These are phyloP conservation scores for Lipomyces starkeyi DNA, from an alignment of 805 yeast genomes.

Conservation along the genomic window DNA sequence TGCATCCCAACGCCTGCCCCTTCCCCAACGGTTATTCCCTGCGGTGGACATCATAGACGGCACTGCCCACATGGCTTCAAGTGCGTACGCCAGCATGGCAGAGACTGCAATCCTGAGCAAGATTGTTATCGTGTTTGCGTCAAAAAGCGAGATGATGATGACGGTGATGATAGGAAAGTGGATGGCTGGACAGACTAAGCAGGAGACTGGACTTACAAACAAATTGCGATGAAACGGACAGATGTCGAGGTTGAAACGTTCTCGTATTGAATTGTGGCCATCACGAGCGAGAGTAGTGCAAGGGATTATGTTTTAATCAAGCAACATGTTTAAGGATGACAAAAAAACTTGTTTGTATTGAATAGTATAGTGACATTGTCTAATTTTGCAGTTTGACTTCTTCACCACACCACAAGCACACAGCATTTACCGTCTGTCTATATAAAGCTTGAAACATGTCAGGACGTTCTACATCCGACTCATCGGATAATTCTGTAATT, in stretches of 20 bases:
- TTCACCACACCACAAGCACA: too few species aligned
- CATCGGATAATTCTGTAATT: too few species aligned
- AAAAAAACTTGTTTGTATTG: not conserved
- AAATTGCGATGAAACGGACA: not conserved
- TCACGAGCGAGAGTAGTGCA: too few species aligned
- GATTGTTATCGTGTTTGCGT: too few species aligned
- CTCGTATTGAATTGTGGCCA: not conserved
- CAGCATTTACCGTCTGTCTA: too few species aligned
- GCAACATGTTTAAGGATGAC: constrained; percentile 1
- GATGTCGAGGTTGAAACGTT: not conserved
- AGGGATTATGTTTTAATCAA: not conserved
- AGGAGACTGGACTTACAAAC: not conserved
- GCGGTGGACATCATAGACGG: too few species aligned
- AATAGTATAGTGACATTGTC: constrained; percentile 3
- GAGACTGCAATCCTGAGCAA: too few species aligned
- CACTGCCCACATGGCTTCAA: too few species aligned
- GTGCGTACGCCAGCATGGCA: too few species aligned
- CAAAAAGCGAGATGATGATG: not conserved
- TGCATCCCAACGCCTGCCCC: constrained; percentile 5
- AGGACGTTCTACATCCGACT: too few species aligned
- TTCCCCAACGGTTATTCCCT: not conserved
- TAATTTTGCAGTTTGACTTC: not conserved
- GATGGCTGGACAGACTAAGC: not conserved
- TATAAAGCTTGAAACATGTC: too few species aligned
- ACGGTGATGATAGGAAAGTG: not conserved